Conservation (phyloP, 2,329 filamentous ascomycete species). For the Fusarium torulosum region DNA sequence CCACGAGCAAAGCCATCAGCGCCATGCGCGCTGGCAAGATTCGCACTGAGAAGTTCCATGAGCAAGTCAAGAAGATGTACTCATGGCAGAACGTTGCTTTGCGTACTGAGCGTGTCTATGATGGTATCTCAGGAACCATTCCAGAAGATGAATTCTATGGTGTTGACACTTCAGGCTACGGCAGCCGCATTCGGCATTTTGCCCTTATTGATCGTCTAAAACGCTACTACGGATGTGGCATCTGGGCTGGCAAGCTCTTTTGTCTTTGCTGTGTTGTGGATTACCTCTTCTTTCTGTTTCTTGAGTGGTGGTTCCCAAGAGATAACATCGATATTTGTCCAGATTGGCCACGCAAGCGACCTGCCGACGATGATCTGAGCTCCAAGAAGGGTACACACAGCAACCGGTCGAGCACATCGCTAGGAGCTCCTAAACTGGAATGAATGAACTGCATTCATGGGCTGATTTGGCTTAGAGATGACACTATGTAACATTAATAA, state of each 20-base stretch:
- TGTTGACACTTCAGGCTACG: constrained; percentile 77
- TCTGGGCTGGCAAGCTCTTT: constrained; percentile 98
- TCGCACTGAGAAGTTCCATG: constrained; percentile 93
- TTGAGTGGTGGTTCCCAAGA: constrained; percentile 89
- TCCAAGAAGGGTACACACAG: constrained; percentile 49
- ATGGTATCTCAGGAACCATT: constrained; percentile 89
- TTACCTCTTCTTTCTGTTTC: constrained; percentile 87
- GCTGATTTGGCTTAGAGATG: background rate
- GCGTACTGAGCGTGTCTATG: constrained; percentile 94
- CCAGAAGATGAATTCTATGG: constrained; percentile 91
- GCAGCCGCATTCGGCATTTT: constrained; percentile 83
- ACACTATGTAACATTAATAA: background rate
- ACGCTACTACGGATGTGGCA: constrained; percentile 96
- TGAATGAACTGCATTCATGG: constrained; percentile 2
- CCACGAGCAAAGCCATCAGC: constrained; percentile 89
- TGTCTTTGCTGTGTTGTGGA: constrained; percentile 95
- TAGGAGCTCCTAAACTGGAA: constrained; percentile 46
- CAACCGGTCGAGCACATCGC: constrained; percentile 53
- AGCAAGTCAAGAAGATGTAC: constrained; percentile 98
- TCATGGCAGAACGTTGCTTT: constrained; percentile 96
- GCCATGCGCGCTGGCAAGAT: constrained; percentile 88
- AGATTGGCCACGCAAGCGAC: constrained; percentile 87
- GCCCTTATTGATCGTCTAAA: constrained; percentile 95
- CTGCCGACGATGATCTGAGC: constrained; percentile 49
- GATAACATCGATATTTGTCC: constrained; percentile 89